Evolutionary conservation across 192 early-diverging fungal species (phyloP).

Genomic region (Linnemannia elongata): DNA sequence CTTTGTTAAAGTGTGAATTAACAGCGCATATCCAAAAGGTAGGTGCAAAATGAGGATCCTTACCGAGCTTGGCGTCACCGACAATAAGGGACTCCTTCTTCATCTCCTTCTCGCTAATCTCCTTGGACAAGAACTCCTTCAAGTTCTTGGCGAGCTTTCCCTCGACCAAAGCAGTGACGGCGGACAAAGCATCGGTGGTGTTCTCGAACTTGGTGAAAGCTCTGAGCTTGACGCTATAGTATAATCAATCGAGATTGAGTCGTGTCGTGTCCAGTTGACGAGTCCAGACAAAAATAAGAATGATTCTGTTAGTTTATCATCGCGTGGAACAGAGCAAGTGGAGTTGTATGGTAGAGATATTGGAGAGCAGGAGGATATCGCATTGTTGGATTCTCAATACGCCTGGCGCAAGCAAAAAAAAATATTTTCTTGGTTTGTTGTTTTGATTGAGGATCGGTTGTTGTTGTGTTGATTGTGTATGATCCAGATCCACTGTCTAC

Average conservation of each 20-base stretch:
- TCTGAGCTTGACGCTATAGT: slow-evolving; percentile 88
- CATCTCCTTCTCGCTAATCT: slow-evolving; percentile 88
- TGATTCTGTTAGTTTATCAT: background rate
- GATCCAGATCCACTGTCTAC: background rate
- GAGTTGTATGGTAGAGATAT: background rate
- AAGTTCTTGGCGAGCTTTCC: slow-evolving; percentile 96
- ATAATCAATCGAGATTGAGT: background rate
- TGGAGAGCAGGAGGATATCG: background rate
- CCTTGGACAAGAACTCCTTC: slow-evolving; percentile 90
- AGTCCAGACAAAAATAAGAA: slow-evolving; percentile 8
- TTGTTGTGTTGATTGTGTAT: background rate
- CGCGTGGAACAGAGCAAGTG: background rate
- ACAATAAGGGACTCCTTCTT: slow-evolving; percentile 94
- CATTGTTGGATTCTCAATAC: background rate
- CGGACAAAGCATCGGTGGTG: slow-evolving; percentile 96
- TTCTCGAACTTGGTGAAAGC: slow-evolving; percentile 99
- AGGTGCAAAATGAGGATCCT: slow-evolving; percentile 14
- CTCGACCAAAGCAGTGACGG: slow-evolving; percentile 96
- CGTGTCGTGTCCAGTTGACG: background rate
- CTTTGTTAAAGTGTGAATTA: background rate
- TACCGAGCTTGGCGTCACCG: slow-evolving; percentile 95
- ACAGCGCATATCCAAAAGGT: background rate
- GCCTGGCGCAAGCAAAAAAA: background rate
- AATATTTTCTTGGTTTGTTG: background rate
- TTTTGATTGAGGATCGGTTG: slow-evolving; percentile 9